Conservation (phyloP, 2,329 filamentous ascomycete species). For the Triangularia verruculosa region DNA sequence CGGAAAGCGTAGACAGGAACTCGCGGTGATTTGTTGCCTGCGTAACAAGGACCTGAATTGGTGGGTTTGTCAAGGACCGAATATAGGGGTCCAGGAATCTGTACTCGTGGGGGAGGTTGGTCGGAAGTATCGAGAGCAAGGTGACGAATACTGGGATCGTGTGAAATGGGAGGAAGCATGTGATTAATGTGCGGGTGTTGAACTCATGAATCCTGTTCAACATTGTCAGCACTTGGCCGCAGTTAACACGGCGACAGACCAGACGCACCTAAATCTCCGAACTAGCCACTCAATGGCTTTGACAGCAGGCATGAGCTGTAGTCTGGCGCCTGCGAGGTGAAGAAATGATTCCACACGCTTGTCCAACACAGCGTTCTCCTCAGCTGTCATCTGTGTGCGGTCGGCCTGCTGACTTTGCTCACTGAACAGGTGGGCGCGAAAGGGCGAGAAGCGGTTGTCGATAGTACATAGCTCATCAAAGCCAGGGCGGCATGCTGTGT, state of each 20-base stretch:
- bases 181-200: conserved; percentile 73
- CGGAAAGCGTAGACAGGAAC: conserved; percentile 74
- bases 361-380: conserved; percentile 81
- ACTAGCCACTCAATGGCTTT: conserved; percentile 95
- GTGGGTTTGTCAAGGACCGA: conserved; percentile 69
- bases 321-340: conserved; percentile 68
- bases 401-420: conserved; percentile 90
- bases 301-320: conserved; percentile 82
- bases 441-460: conserved; percentile 74
- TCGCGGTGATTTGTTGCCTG: conserved; percentile 74
- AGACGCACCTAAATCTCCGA: conserved; percentile 67
- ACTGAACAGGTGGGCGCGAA: conserved; percentile 79
- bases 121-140: conserved; percentile 79
- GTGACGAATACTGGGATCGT: conserved; percentile 80
- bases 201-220: conserved; percentile 76
- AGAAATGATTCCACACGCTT: conserved; percentile 77
- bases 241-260: not conserved
- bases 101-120: conserved; percentile 67
- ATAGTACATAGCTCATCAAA: conserved; percentile 89
- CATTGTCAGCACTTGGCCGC: conserved; percentile 14
- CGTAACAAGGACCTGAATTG: conserved; percentile 78
- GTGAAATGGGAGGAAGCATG: conserved; percentile 92
- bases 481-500: conserved; percentile 80
- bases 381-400: conserved; percentile 74
- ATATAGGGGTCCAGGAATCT: conserved; percentile 86